These are phyloP conservation scores for Davidsoniella virescens DNA, from an alignment of 2,329 filamentous ascomycete genomes.

Conservation along the genomic window DNA sequence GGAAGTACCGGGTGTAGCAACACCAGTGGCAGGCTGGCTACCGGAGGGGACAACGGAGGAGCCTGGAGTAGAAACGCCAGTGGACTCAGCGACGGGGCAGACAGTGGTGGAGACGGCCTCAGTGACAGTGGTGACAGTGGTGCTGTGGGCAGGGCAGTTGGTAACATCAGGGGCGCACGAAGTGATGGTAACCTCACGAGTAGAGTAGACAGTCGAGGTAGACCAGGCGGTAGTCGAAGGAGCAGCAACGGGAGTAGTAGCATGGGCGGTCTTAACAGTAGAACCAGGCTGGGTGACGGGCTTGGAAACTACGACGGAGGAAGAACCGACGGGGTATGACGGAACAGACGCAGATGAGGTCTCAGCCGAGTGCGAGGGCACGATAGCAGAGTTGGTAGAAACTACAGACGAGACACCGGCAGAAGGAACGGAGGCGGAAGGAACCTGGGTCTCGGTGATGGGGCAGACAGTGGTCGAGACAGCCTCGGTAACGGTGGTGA, in stretches of 20 bases:
- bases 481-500: constrained; percentile 24
- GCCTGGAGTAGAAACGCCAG: constrained; percentile 16
- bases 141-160: constrained; percentile 22
- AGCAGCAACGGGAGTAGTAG: not conserved
- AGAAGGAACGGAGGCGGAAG: not conserved
- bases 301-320: not conserved
- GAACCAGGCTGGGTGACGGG: not conserved
- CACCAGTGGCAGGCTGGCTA: constrained; percentile 6
- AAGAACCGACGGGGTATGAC: too few species aligned
- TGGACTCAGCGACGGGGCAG: constrained; percentile 21
- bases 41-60: constrained; percentile 13
- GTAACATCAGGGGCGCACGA: constrained; percentile 28
- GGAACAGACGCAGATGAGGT: not conserved
- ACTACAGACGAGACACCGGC: not conserved
- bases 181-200: constrained; percentile 17
- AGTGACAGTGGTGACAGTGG: constrained; percentile 15
- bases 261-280: not conserved
- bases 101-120: constrained; percentile 28
- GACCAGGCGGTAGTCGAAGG: constrained; percentile 5
- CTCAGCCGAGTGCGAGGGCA: not conserved
- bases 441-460: not conserved
- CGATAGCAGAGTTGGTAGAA: not conserved
- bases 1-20: constrained; percentile 14
- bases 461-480: constrained; percentile 31
- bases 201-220: constrained; percentile 21